Evolutionary conservation across 768 basidiomycete genomes (phyloP).

Genomic region (Boletus tomentosulus): DNA sequence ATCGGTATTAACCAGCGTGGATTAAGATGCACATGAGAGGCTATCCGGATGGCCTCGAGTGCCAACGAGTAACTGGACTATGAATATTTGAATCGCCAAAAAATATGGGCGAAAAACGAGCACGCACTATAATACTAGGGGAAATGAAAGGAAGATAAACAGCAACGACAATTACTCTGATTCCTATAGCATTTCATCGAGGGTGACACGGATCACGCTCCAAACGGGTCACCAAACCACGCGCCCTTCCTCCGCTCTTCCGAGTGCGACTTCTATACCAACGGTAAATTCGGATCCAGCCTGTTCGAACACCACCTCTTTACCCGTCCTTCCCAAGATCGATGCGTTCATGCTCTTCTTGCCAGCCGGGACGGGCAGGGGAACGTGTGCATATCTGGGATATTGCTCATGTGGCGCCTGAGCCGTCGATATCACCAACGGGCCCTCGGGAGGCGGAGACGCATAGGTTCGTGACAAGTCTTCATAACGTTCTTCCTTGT

Average conservation of each 20-base stretch:
- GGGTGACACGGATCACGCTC: too few species aligned
- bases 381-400: conserved; percentile 29
- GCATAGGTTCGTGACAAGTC: conserved; percentile 30
- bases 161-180: conserved; percentile 15
- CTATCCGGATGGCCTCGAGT: too few species aligned
- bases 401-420: conserved; percentile 18
- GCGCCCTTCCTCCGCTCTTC: conserved; percentile 31
- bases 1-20: background rate
- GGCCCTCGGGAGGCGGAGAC: conserved; percentile 28
- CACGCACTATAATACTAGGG: too few species aligned
- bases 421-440: conserved; percentile 17
- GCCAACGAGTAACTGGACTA: too few species aligned
- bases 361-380: conserved; percentile 12
- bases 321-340: conserved; percentile 11
- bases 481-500: conserved; percentile 19
- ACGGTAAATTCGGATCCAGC: conserved; percentile 24
- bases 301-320: conserved; percentile 26
- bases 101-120: too few species aligned
- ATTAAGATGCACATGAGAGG: too few species aligned
- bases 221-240: conserved; percentile 24
- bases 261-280: conserved; percentile 30
- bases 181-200: conserved; percentile 1
- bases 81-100: too few species aligned
- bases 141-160: conserved; percentile 11
- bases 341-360: conserved; percentile 11